phyloP scores from a whole-genome alignment of 768 basidiomycete species.

The Punctularia strigosozonata region DNA sequence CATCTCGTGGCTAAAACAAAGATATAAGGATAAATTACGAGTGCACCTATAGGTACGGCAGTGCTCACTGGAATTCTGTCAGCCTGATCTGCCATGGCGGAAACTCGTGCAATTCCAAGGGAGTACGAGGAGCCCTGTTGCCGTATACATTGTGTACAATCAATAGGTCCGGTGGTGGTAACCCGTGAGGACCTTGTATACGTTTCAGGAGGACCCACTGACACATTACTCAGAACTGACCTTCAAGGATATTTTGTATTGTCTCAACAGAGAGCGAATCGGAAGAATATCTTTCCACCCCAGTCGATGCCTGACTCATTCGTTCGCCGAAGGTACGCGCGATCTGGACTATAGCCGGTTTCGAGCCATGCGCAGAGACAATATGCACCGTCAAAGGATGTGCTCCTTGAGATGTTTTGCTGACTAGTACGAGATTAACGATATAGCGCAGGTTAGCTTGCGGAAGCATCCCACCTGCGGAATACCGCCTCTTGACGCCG shows the following conservation, averaged over 20 bases:
- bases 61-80: slow-evolving; percentile 66
- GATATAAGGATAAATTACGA: neutral
- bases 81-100: slow-evolving; percentile 82
- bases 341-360: slow-evolving; percentile 48
- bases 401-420: neutral
- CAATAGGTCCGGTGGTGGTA: slow-evolving; percentile 66
- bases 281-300: neutral
- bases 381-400: slow-evolving; percentile 37
- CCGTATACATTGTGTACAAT: slow-evolving; percentile 52
- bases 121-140: slow-evolving; percentile 22
- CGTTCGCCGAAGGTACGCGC: slow-evolving; percentile 26
- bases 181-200: slow-evolving; percentile 33
- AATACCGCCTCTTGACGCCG: slow-evolving; percentile 11
- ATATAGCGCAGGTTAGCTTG: neutral
- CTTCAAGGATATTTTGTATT: slow-evolving; percentile 45
- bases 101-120: slow-evolving; percentile 62
- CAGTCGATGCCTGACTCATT: slow-evolving; percentile 7
- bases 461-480: slow-evolving; percentile 7
- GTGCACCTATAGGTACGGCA: neutral
- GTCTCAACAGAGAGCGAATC: slow-evolving; percentile 22
- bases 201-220: slow-evolving; percentile 2
- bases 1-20: neutral
- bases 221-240: slow-evolving; percentile 19
- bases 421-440: too few relatives aligned
- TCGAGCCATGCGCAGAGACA: slow-evolving; percentile 47